Conservation (phyloP, 257 asterid genomes). For the Gentiana straminea region DNA sequence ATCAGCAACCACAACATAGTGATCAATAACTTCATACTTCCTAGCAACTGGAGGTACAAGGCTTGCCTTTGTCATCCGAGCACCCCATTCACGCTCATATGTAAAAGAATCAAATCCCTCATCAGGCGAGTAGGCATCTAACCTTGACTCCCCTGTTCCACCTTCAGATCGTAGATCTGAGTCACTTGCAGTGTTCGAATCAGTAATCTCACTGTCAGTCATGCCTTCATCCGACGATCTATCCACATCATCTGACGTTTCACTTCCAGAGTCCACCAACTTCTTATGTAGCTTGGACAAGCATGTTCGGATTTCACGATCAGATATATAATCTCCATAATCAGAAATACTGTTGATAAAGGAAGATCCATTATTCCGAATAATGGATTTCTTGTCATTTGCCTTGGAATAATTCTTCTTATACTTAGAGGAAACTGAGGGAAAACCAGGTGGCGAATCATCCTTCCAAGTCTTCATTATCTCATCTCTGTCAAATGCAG, state of each 20-base stretch:
- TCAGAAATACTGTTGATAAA: constrained; percentile 48
- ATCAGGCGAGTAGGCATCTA: constrained; percentile 36
- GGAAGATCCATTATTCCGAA: constrained; percentile 51
- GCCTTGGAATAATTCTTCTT: constrained; percentile 50
- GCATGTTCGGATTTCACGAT: constrained; percentile 77
- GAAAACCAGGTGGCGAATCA: constrained; percentile 77
- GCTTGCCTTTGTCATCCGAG: constrained; percentile 96
- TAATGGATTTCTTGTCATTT: constrained; percentile 54
- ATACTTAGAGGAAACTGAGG: constrained; percentile 50
- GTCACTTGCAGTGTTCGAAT: constrained; percentile 89
- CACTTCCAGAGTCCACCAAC: constrained; percentile 72
- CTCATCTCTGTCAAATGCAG: constrained; percentile 42
- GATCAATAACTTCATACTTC: constrained; percentile 89
- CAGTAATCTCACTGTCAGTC: constrained; percentile 59
- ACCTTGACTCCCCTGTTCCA: constrained; percentile 48
- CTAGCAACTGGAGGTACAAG: constrained; percentile 98
- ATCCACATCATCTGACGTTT: constrained; percentile 69
- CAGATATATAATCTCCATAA: constrained; percentile 74
- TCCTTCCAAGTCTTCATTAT: constrained; percentile 54
- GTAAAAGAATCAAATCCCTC: constrained; percentile 76
- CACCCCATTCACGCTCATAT: constrained; percentile 99
- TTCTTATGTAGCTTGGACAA: constrained; percentile 73
- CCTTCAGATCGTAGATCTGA: constrained; percentile 44
- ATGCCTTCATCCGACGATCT: constrained; percentile 61
- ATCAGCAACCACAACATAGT: constrained; percentile 81